These are phyloP conservation scores for Syzygium aromaticum DNA, from an alignment of 345 rosid species.

Conservation along the genomic window DNA sequence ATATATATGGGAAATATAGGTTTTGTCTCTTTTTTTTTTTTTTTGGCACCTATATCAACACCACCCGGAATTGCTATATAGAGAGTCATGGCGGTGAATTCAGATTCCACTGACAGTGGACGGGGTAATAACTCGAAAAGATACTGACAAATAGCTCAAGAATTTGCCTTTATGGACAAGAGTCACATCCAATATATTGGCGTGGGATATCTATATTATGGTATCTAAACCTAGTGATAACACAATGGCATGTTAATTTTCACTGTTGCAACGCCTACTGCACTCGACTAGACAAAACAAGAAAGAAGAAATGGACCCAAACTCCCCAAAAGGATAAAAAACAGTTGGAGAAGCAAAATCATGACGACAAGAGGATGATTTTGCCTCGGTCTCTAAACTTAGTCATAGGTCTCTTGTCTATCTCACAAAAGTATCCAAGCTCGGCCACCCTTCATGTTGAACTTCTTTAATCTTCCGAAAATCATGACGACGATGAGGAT, in stretches of 20 bases:
- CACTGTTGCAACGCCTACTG: not conserved
- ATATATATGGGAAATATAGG: no score
- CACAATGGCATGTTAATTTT: not conserved
- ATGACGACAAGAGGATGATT: not conserved
- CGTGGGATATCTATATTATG: no score
- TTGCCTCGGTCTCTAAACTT: not conserved
- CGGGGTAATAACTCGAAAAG: no score
- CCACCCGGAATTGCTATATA: no score
- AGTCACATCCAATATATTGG: no score
- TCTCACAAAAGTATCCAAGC: conserved; percentile 17
- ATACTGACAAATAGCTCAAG: no score
- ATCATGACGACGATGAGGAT: conserved; percentile 27
- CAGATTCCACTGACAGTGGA: no score
- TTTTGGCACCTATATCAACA: no score
- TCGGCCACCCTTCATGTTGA: conserved; percentile 28
- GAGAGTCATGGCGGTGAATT: no score
- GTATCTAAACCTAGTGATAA: no score
- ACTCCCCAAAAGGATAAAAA: not conserved
- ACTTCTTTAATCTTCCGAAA: conserved; percentile 35
- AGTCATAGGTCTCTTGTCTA: not conserved
- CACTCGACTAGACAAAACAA: not conserved
- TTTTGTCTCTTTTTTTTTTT: no score
- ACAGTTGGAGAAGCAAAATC: not conserved
- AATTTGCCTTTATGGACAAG: no score
- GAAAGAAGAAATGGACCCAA: not conserved